Evolutionary conservation across 345 rosid genomes (phyloP).

Genomic region (Toxicodendron radicans): DNA sequence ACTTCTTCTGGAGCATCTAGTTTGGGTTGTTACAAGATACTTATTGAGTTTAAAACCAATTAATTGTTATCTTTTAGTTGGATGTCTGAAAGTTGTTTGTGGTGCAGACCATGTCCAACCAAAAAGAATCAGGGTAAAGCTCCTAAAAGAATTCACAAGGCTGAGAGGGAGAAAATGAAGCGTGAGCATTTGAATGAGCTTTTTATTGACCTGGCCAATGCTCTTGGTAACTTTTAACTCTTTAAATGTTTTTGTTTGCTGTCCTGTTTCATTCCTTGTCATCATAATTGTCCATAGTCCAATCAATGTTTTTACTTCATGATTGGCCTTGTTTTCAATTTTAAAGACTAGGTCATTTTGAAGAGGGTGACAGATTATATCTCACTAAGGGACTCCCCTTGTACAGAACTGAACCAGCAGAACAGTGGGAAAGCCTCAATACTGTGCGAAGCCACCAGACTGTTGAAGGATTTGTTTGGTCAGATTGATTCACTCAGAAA

Average conservation of each 20-base stretch:
- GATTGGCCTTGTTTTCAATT: slow-evolving; percentile 5
- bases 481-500: slow-evolving; percentile 76
- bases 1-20: not conserved
- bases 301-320: not conserved
- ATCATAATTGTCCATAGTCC: not conserved
- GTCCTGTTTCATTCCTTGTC: not conserved
- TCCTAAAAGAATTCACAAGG: slow-evolving; percentile 80
- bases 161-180: slow-evolving; percentile 90
- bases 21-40: not conserved
- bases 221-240: slow-evolving; percentile 56
- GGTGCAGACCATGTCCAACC: slow-evolving; percentile 44
- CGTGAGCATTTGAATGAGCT: slow-evolving; percentile 95
- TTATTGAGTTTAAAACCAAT: not conserved
- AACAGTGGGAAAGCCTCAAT: slow-evolving; percentile 84
- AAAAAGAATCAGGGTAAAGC: slow-evolving; percentile 56
- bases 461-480: slow-evolving; percentile 64
- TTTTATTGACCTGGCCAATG: slow-evolving; percentile 68
- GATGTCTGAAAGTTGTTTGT: slow-evolving; percentile 15
- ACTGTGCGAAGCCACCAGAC: slow-evolving; percentile 66
- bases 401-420: slow-evolving; percentile 55
- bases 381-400: slow-evolving; percentile 17
- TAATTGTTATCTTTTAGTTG: not conserved
- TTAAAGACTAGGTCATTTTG: not conserved
- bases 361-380: not conserved
- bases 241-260: not conserved